These are phyloP conservation scores for Viola pubescens DNA, from an alignment of 441 rosid species.

Conservation along the genomic window DNA sequence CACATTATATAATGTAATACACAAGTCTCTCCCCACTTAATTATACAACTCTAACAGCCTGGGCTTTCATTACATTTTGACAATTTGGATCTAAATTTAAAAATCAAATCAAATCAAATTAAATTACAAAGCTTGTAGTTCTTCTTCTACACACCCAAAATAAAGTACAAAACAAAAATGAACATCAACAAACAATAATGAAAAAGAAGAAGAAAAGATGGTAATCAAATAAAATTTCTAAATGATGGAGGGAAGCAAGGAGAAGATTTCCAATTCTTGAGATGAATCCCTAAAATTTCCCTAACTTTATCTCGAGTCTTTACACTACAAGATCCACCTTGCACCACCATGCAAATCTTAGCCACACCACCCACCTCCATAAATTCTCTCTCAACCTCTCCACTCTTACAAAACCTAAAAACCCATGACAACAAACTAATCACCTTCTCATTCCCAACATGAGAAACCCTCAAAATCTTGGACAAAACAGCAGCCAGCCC, in stretches of 20 bases:
- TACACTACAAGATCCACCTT: slow-evolving; percentile 12
- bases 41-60: no score
- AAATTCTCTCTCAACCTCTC: slow-evolving; percentile 14
- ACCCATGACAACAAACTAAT: slow-evolving; percentile 13
- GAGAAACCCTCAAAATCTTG: slow-evolving; percentile 20
- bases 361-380: slow-evolving; percentile 22
- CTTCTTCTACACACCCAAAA: neutral
- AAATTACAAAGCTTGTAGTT: no score
- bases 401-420: slow-evolving; percentile 17
- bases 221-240: neutral
- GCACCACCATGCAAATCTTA: slow-evolving; percentile 17
- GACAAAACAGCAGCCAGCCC: slow-evolving; percentile 21
- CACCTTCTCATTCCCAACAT: slow-evolving; percentile 16
- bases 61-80: no score
- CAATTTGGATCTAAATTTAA: no score
- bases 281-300: slow-evolving; percentile 22
- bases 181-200: neutral
- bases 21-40: no score
- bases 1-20: no score
- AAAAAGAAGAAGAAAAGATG: neutral
- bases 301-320: slow-evolving; percentile 13
- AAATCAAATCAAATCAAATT: no score
- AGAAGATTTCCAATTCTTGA: slow-evolving; percentile 12
- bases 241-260: slow-evolving; percentile 17
- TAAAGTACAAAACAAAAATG: neutral